Evolutionary conservation across 2,329 filamentous ascomycete species (phyloP).

Genomic region (Aureobasidium sp.): DNA sequence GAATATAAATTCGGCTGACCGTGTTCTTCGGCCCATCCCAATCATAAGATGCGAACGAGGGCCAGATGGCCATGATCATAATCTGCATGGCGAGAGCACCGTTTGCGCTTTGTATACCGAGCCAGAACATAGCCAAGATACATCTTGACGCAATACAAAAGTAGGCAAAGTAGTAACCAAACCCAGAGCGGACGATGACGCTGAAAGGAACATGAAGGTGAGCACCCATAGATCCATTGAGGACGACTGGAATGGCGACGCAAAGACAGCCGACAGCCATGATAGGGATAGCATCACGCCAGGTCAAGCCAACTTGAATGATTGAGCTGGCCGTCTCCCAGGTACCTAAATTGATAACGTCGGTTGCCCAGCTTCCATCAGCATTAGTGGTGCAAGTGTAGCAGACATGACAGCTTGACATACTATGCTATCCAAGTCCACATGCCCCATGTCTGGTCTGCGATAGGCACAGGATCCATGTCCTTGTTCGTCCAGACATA

Average conservation of each 20-base stretch:
- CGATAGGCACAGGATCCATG: slow-evolving; percentile 38
- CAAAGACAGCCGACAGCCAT: slow-evolving; percentile 56
- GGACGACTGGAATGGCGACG: slow-evolving; percentile 64
- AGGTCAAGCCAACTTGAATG: slow-evolving; percentile 58
- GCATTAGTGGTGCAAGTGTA: background rate
- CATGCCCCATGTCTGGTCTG: slow-evolving; percentile 35
- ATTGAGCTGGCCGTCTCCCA: slow-evolving; percentile 49
- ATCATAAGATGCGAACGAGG: slow-evolving; percentile 29
- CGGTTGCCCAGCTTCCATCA: slow-evolving; percentile 38
- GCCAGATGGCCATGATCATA: slow-evolving; percentile 65
- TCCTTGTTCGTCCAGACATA: slow-evolving; percentile 45
- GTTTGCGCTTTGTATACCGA: slow-evolving; percentile 72
- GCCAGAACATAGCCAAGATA: slow-evolving; percentile 67
- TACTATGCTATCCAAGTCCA: slow-evolving; percentile 46
- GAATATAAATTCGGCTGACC: background rate
- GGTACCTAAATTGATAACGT: slow-evolving; percentile 42
- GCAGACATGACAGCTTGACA: background rate
- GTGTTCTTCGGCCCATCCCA: slow-evolving; percentile 28
- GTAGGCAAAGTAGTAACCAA: slow-evolving; percentile 65
- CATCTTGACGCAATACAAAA: slow-evolving; percentile 59
- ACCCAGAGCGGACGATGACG: slow-evolving; percentile 60
- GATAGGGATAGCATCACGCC: slow-evolving; percentile 61
- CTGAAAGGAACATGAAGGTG: slow-evolving; percentile 63
- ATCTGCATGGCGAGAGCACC: slow-evolving; percentile 61
- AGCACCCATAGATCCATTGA: slow-evolving; percentile 59